Evolutionary conservation across 441 rosid species (phyloP), one percentile per base, ranked within the genome.

Genomic region (Raphanus hybrid): DNA sequence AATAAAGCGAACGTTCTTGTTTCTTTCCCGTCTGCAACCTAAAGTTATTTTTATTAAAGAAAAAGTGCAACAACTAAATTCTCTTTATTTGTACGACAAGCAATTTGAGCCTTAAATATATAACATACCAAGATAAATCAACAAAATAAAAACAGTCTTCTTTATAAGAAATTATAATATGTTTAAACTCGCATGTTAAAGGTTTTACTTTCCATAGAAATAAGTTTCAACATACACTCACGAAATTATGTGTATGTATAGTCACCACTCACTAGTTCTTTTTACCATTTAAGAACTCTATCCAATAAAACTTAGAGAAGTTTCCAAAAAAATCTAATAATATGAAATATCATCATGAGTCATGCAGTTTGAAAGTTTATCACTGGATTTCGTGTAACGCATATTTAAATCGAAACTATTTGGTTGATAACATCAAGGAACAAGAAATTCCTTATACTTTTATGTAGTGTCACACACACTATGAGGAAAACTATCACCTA

Each of bases 1-100:
- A 58, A 29, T 59, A 29, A 58, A 58, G 37, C 35, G 45, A 75
- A 65, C 66, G 14, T 18, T 54, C 52, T 43, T 43, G 50, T 10
- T 43, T 43, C n/a, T 43, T 43, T 43, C 50, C 50, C n/a, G n/a
- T 43, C 50, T 43, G 48, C 50, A 43, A 45, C 14, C 52, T 11
- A 45, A 45, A 45, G 15, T 12, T 45, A 12, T 45, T 11, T 10
- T 45, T 11, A 45, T 45, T 11, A 45, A 54, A 32, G 50, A 60
- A 18, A 18, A 48, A 60, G 62, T 75, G 34, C 15, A 60, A 75
- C 43, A 66, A 74, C 65, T 37, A 74, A 29, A 60, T 59, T 75
- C 12, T 52, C 78, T 59, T 67, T 75, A 57, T 39, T 65, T 65
- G 55, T 18, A 55, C 35, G 48, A 41, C 37, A 43, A 59, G 39